These are phyloP conservation scores for Wickerhamiella australiensis DNA, from an alignment of 805 yeast genomes.

Conservation along the genomic window DNA sequence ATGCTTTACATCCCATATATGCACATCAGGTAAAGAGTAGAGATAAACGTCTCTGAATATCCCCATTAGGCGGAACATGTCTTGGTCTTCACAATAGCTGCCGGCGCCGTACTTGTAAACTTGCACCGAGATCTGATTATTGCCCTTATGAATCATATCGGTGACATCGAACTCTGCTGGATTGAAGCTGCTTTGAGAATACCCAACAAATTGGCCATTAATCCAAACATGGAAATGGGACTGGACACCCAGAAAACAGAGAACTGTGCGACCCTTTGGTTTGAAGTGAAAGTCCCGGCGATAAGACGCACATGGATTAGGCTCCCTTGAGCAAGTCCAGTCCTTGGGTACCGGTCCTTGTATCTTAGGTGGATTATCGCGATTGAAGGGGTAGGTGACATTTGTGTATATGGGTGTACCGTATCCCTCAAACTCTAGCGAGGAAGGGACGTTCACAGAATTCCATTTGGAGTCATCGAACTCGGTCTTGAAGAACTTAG, in stretches of 20 bases:
- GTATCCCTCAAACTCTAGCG: conserved; percentile 31
- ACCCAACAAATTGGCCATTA: conserved; percentile 29
- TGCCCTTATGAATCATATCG: conserved; percentile 10
- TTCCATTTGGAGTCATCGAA: conserved; percentile 14
- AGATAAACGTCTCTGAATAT: conserved; percentile 30
- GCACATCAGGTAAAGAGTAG: neutral
- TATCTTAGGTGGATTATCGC: conserved; percentile 28
- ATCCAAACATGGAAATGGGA: conserved; percentile 28
- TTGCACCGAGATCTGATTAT: conserved; percentile 22
- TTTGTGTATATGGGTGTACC: conserved; percentile 32
- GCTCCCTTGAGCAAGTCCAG: conserved; percentile 11
- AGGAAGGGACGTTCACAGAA: conserved; percentile 27
- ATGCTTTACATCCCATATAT: conserved; percentile 13
- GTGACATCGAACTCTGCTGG: conserved; percentile 29
- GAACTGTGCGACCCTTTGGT: conserved; percentile 17
- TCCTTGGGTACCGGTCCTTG: conserved; percentile 19
- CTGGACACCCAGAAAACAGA: conserved; percentile 32
- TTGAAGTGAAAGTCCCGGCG: conserved; percentile 23
- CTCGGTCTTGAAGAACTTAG: conserved; percentile 12
- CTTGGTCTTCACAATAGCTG: conserved; percentile 31
- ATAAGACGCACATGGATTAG: conserved; percentile 30
- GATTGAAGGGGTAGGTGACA: conserved; percentile 27
- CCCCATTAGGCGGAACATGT: conserved; percentile 34
- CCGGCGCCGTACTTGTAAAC: conserved; percentile 30
- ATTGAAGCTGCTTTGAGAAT: conserved; percentile 29